phyloP scores from a whole-genome alignment of 2,329 filamentous ascomycete genomes.

The Xylogone sp. region DNA sequence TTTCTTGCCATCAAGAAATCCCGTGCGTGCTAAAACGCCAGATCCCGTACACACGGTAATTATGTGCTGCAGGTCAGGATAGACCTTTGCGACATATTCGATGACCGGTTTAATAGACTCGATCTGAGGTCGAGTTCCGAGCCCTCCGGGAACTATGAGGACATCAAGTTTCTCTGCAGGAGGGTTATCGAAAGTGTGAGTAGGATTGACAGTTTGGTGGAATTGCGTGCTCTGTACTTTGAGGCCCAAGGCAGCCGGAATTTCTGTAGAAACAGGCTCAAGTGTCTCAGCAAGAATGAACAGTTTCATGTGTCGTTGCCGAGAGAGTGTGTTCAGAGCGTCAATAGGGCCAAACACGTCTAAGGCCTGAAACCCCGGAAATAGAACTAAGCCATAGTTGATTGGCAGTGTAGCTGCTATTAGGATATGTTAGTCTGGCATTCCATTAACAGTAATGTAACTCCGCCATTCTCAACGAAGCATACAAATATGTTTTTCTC shows the following conservation, averaged over 20 bases:
- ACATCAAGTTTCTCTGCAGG: conserved; percentile 52
- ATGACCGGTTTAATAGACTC: conserved; percentile 30
- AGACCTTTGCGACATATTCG: conserved; percentile 41
- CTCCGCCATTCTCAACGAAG: too few relatives aligned
- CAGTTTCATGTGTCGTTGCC: conserved; percentile 18
- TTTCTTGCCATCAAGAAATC: conserved; percentile 53
- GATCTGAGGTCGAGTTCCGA: conserved; percentile 39
- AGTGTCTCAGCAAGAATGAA: conserved; percentile 20
- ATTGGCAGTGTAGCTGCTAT: too few relatives aligned
- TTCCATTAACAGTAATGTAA: too few relatives aligned
- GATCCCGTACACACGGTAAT: conserved; percentile 67
- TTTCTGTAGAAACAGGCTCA: conserved; percentile 19
- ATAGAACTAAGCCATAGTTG: conserved; percentile 18
- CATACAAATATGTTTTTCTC: too few relatives aligned
- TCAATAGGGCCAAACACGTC: conserved; percentile 29
- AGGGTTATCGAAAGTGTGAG: conserved; percentile 16
- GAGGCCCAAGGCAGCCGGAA: conserved; percentile 3
- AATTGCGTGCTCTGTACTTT: too few relatives aligned
- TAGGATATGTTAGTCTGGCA: too few relatives aligned
- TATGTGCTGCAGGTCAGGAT: conserved; percentile 47
- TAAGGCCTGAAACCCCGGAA: conserved; percentile 23
- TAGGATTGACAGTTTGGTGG: conserved; percentile 14
- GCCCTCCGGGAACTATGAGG: conserved; percentile 62
- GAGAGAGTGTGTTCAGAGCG: conserved; percentile 21
- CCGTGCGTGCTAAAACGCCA: conserved; percentile 52